These are phyloP conservation scores for Rhizoclosmatium globosum DNA, from an alignment of 192 early-diverging fungal genomes.

Conservation along the genomic window DNA sequence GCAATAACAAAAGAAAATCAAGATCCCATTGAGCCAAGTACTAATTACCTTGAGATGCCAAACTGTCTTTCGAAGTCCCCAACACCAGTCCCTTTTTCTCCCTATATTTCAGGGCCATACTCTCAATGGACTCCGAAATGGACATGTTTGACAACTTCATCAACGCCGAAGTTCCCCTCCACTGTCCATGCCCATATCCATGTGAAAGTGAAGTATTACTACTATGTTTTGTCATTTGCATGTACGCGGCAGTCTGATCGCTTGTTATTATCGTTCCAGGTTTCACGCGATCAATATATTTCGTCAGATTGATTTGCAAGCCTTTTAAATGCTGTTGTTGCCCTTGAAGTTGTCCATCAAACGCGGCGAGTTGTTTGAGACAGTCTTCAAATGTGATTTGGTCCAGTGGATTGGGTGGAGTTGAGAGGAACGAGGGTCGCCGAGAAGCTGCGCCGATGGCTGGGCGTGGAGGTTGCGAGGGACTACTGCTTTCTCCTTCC, in stretches of 20 bases:
- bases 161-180: not conserved
- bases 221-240: not conserved
- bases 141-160: not conserved
- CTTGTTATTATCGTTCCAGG: conserved; percentile 2
- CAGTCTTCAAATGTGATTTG: conserved; percentile 23
- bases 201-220: not conserved
- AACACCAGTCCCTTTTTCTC: not conserved
- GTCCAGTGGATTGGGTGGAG: not conserved
- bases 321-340: conserved; percentile 16
- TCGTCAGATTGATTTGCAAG: not conserved
- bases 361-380: conserved; percentile 1
- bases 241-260: not conserved
- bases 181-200: not conserved
- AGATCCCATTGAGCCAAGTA: not conserved
- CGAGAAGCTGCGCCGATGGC: not conserved
- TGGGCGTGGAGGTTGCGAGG: not conserved
- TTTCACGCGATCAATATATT: conserved; percentile 19
- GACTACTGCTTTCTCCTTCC: not conserved
- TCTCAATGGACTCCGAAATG: conserved; percentile 15
- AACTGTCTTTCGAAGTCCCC: not conserved
- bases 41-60: not conserved
- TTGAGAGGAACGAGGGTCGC: not conserved
- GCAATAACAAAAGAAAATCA: not conserved
- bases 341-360: conserved; percentile 15
- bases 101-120: not conserved